Evolutionary conservation across 108 stramenopile species (phyloP).

Genomic region (Nitzschia sp.): DNA sequence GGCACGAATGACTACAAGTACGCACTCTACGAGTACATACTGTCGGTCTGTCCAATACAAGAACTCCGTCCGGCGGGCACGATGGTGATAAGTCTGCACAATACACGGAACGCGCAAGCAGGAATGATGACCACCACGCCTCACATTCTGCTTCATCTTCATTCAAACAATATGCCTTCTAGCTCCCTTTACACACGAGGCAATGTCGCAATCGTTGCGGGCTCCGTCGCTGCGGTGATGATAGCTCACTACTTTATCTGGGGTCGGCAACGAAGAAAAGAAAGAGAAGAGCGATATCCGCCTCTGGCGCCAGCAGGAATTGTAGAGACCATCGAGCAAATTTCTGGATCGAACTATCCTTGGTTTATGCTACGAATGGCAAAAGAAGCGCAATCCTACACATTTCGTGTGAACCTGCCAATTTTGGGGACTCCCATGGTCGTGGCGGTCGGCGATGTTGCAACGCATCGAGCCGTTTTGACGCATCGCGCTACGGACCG

Average conservation of each 20-base stretch:
- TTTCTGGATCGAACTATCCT: conserved; percentile 12
- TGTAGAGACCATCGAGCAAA: conserved; percentile 10
- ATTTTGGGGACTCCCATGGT: conserved; percentile 1
- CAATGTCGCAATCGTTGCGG: neutral
- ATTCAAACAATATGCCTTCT: too few species aligned
- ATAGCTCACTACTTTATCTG: neutral
- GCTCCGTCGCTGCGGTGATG: neutral
- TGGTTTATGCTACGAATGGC: conserved; percentile 21
- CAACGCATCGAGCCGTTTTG: neutral
- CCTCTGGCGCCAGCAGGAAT: conserved; percentile 26
- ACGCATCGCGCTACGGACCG: neutral
- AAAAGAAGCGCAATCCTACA: neutral
- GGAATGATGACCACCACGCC: too few species aligned
- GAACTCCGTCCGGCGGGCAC: too few species aligned
- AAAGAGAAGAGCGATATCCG: conserved; percentile 4
- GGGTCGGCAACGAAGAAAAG: neutral
- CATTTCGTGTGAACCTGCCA: conserved; percentile 23
- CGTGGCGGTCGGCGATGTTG: neutral
- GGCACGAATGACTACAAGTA: too few species aligned
- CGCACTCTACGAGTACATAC: too few species aligned
- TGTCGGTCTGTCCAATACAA: too few species aligned
- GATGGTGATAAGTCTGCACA: too few species aligned
- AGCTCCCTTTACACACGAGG: too few species aligned
- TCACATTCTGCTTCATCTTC: too few species aligned
- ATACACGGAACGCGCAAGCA: too few species aligned